These are phyloP conservation scores for Metschnikowia corniflorae DNA, from an alignment of 805 yeast genomes.

Conservation along the genomic window DNA sequence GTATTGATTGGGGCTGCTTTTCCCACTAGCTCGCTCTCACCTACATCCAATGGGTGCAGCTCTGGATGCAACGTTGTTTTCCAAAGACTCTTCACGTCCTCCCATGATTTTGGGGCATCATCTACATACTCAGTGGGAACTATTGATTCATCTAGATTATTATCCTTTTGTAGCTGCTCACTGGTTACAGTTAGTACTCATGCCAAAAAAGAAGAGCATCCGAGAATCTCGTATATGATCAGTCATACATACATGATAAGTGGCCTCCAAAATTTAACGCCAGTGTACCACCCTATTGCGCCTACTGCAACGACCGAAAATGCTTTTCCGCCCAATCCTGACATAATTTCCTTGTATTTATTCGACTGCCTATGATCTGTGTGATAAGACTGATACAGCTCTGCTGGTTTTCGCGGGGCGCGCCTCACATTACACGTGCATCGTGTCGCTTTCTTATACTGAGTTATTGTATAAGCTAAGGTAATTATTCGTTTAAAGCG, in stretches of 20 bases:
- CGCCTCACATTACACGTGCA: too few relatives aligned
- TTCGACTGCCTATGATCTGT: too few relatives aligned
- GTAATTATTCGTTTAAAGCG: too few relatives aligned
- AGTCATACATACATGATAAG: conserved; percentile 52
- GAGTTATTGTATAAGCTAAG: too few relatives aligned
- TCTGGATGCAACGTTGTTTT: conserved; percentile 31
- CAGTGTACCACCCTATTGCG: conserved; percentile 43
- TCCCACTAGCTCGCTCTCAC: not conserved
- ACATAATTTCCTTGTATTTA: conserved; percentile 9
- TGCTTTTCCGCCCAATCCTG: conserved; percentile 25
- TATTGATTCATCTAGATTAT: conserved; percentile 59
- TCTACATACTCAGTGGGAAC: conserved; percentile 43
- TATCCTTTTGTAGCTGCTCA: conserved; percentile 63
- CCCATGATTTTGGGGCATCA: conserved; percentile 37
- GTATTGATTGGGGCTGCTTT: too few relatives aligned
- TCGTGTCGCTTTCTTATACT: too few relatives aligned
- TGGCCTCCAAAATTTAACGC: conserved; percentile 71
- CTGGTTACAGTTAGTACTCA: conserved; percentile 27
- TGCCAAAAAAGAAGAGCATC: not conserved
- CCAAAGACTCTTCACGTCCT: conserved; percentile 33
- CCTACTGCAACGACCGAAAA: conserved; percentile 22
- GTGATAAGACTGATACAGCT: too few relatives aligned
- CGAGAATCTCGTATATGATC: not conserved
- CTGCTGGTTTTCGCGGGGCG: conserved; percentile 4
- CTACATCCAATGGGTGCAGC: conserved; percentile 6